These are phyloP conservation scores for Fraxinus nigra DNA, from an alignment of 305 asterid species.

Conservation along the genomic window DNA sequence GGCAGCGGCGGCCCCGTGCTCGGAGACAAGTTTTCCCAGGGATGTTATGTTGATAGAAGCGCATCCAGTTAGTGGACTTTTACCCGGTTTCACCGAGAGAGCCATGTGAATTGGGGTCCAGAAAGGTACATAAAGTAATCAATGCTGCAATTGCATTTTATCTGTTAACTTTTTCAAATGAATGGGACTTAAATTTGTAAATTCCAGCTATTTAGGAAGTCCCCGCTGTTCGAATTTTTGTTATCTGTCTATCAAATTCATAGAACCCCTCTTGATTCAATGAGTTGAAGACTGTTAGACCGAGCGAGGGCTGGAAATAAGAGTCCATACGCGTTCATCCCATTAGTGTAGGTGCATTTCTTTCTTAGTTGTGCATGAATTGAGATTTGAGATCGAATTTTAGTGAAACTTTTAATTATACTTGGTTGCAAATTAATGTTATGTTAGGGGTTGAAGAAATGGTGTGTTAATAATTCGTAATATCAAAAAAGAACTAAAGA, in stretches of 20 bases:
- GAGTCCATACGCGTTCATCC: not conserved
- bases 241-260: not conserved
- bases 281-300: not conserved
- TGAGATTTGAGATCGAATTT: not conserved
- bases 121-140: not conserved
- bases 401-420: not conserved
- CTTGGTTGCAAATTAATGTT: not conserved
- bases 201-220: not conserved
- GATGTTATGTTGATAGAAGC: not conserved
- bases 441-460: not conserved
- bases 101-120: not conserved
- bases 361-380: not conserved
- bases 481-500: no score
- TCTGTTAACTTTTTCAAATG: not conserved
- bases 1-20: not conserved
- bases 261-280: not conserved
- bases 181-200: not conserved
- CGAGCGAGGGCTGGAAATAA: not conserved
- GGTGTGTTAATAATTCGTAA: not conserved
- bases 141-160: not conserved
- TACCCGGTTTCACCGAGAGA: not conserved
- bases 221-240: not conserved
- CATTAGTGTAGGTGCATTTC: not conserved
- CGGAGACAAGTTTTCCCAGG: not conserved
- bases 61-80: not conserved